Evolutionary conservation across 371 early-diverging fungal species (phyloP), one percentile per base, ranked within the genome.

Genomic region (Apophysomyces variabilis): DNA sequence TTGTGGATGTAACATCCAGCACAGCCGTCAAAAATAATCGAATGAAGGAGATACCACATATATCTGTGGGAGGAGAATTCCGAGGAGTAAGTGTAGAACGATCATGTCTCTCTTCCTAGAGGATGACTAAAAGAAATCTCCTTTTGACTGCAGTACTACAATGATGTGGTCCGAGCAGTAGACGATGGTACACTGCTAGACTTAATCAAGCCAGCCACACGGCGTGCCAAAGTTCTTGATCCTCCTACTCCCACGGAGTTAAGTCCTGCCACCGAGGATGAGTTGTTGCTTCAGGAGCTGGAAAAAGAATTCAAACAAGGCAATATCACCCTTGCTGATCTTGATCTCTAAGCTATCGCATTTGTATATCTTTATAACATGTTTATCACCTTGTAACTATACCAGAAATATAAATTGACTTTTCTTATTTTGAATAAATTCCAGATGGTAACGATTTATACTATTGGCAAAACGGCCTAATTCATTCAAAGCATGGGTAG

Each of bases 1-100:
- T 83, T 12, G 65, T 83, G 5, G 83, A 83, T 67, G 80, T 83
- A 1, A 78, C 83, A 4, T 62, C 74, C 12, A 78, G 78, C 57
- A 76, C 73, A 58, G 70, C 72, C 8, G 75, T 79, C 14, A 60
- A 75, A 57, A 75, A 74, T 38, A 46, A 65, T 54, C 77, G 75
- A 11, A 68, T 68, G 50, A 74, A 73, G 57, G 77, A 74, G 35
- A 62, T 76, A 26, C 80, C 80, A 46, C 80, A 80, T 46, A 18
- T 80, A 1, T 80, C 66, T 62, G 80, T 80, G 0, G 80, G 80
- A 41, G 80, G 80, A 26, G 74, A 77, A 62, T 80, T 74, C 45
- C 66, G 76, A 61, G 80, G 78, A 7, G 78, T 77, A 72, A 71
- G 75, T 70, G 36, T 32, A 36, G 32, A 26, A 3, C 3, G 32